Conservation (phyloP, 805 yeast species). For the Komagataella ulmi region DNA sequence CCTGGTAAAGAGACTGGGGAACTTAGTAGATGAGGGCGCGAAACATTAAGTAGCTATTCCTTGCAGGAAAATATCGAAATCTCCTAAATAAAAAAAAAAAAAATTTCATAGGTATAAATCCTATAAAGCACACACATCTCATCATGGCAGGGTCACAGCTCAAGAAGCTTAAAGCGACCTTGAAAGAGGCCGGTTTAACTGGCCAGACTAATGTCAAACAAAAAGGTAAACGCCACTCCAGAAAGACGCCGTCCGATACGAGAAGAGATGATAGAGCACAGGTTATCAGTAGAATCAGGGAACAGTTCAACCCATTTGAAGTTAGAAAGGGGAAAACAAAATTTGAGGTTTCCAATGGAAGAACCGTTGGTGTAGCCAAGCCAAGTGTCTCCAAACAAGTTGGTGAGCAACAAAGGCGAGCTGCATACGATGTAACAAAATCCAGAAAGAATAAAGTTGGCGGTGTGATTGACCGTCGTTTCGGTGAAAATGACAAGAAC, state of each 20-base stretch:
- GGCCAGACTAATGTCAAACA: constrained; percentile 67
- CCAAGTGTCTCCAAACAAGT: constrained; percentile 59
- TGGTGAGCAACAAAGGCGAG: constrained; percentile 50
- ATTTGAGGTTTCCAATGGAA: constrained; percentile 25
- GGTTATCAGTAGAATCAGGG: constrained; percentile 49
- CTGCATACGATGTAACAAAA: constrained; percentile 52
- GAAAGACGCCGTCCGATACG: constrained; percentile 46
- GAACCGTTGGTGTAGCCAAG: constrained; percentile 29
- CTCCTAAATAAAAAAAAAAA: constrained; percentile 1
- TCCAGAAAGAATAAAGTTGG: constrained; percentile 62
- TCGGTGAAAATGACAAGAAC: constrained; percentile 70
- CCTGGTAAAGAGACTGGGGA: background rate
- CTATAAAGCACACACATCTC: background rate
- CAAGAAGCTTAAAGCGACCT: constrained; percentile 65
- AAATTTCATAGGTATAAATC: background rate
- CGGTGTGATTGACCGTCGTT: constrained; percentile 71
- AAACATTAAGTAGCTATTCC: background rate
- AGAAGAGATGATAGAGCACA: constrained; percentile 56
- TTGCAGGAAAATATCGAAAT: background rate
- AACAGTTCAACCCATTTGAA: constrained; percentile 86
- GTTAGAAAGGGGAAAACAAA: constrained; percentile 57
- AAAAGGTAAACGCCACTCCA: constrained; percentile 31
- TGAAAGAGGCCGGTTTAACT: constrained; percentile 70
- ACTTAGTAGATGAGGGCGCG: background rate
- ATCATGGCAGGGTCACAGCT: constrained; percentile 80